phyloP scores from a whole-genome alignment of 148 eudicot species.

The Nyssa sinensis region DNA sequence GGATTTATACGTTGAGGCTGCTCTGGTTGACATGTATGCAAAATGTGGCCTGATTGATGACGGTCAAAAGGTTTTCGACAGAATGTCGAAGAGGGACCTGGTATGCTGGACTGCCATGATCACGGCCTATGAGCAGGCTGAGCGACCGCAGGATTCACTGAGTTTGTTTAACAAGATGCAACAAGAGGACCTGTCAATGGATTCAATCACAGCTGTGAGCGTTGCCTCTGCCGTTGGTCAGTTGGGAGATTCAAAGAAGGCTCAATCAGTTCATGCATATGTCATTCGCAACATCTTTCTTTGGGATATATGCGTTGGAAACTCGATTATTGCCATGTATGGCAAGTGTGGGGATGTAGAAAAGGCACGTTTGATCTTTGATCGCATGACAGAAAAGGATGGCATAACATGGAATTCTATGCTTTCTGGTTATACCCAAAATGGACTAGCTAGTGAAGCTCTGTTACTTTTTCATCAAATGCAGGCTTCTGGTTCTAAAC shows the following conservation, averaged over 20 bases:
- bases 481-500: slow-evolving; percentile 13
- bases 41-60: slow-evolving; percentile 28
- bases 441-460: slow-evolving; percentile 31
- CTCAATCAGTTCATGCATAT: slow-evolving; percentile 27
- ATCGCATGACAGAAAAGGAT: slow-evolving; percentile 36
- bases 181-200: slow-evolving; percentile 17
- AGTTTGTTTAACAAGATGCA: slow-evolving; percentile 33
- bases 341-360: slow-evolving; percentile 39
- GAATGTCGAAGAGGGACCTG: slow-evolving; percentile 26
- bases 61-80: slow-evolving; percentile 28
- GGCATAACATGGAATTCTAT: slow-evolving; percentile 49
- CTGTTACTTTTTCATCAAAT: slow-evolving; percentile 19
- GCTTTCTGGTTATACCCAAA: slow-evolving; percentile 25
- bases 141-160: slow-evolving; percentile 23
- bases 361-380: slow-evolving; percentile 29
- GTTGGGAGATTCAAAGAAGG: slow-evolving; percentile 25
- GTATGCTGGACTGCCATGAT: slow-evolving; percentile 43
- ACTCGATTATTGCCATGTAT: slow-evolving; percentile 38
- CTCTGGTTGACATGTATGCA: slow-evolving; percentile 46
- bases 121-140: slow-evolving; percentile 39
- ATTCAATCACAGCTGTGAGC: slow-evolving; percentile 33
- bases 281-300: slow-evolving; percentile 29
- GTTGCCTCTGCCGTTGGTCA: slow-evolving; percentile 34
- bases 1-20: slow-evolving; percentile 41
- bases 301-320: slow-evolving; percentile 24